phyloP scores from a whole-genome alignment of 169 alveolate genomes.

The Eimeria acervulina region DNA sequence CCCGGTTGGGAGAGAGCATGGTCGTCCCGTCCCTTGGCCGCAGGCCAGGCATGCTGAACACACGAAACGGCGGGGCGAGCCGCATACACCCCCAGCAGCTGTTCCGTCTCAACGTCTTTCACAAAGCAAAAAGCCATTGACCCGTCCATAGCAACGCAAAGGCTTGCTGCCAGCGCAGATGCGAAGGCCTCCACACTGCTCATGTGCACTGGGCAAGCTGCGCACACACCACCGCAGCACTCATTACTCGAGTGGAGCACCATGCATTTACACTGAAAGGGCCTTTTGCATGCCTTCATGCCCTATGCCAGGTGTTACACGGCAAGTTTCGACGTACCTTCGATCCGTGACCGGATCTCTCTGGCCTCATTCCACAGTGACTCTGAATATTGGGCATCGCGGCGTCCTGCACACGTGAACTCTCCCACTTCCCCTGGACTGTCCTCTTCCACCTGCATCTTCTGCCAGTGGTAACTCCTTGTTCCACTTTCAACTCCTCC shows the following conservation, averaged over 20 bases:
- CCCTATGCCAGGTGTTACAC: background rate
- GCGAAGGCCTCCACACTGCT: conserved; percentile 61
- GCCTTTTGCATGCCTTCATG: too few species aligned
- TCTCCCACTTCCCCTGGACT: background rate
- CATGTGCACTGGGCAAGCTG: conserved; percentile 78
- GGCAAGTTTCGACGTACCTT: conserved; percentile 42
- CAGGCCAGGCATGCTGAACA: background rate
- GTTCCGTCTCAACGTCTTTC: conserved; percentile 72
- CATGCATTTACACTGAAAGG: background rate
- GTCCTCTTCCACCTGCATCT: background rate
- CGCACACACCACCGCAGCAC: conserved; percentile 37
- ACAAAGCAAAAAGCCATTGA: conserved; percentile 65
- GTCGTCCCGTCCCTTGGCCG: background rate
- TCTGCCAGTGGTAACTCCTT: background rate
- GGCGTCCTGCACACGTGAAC: background rate
- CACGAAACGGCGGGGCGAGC: background rate
- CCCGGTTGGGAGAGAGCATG: background rate
- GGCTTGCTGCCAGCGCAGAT: conserved; percentile 59
- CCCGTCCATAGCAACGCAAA: conserved; percentile 49
- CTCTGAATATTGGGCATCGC: background rate
- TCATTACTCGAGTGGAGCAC: background rate
- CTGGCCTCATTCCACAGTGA: conserved; percentile 44
- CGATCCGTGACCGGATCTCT: conserved; percentile 65
- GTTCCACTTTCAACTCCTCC: background rate
- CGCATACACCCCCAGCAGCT: conserved; percentile 62